These are phyloP conservation scores for Diaporthe capsici DNA, from an alignment of 2,329 filamentous ascomycete genomes.

Conservation along the genomic window DNA sequence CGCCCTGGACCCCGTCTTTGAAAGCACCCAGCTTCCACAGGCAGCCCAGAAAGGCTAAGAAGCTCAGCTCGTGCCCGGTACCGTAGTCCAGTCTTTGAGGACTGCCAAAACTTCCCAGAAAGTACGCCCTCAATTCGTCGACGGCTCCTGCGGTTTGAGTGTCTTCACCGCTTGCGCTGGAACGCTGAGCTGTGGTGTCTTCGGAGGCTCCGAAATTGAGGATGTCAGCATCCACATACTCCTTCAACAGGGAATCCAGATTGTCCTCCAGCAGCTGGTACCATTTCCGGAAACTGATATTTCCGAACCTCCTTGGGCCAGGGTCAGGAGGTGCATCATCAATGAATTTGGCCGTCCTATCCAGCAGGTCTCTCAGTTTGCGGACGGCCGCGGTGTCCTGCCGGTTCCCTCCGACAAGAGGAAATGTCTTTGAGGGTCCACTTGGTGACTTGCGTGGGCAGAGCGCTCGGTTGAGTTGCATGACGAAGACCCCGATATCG, in stretches of 20 bases:
- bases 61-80: conserved; percentile 95
- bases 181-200: background rate
- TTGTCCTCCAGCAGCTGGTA: conserved; percentile 76
- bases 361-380: conserved; percentile 76
- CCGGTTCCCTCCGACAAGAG: conserved; percentile 55
- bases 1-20: conserved; percentile 63
- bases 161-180: conserved; percentile 34
- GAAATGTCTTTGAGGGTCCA: conserved; percentile 61
- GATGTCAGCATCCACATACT: conserved; percentile 63
- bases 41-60: conserved; percentile 89
- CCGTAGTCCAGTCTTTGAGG: conserved; percentile 93
- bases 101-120: conserved; percentile 90
- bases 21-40: conserved; percentile 94
- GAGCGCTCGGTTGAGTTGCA: conserved; percentile 91
- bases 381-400: conserved; percentile 70
- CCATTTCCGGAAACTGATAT: conserved; percentile 91
- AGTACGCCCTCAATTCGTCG: conserved; percentile 82
- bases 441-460: conserved; percentile 73
- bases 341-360: conserved; percentile 75
- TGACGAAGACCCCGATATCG: conserved; percentile 87
- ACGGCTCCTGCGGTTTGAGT: conserved; percentile 41
- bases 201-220: conserved; percentile 45
- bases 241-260: conserved; percentile 67
- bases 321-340: conserved; percentile 86
- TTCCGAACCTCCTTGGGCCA: conserved; percentile 91